These are phyloP conservation scores for Saccharomyces hybrid DNA, from an alignment of 1,139 yeast genomes.

Conservation along the genomic window DNA sequence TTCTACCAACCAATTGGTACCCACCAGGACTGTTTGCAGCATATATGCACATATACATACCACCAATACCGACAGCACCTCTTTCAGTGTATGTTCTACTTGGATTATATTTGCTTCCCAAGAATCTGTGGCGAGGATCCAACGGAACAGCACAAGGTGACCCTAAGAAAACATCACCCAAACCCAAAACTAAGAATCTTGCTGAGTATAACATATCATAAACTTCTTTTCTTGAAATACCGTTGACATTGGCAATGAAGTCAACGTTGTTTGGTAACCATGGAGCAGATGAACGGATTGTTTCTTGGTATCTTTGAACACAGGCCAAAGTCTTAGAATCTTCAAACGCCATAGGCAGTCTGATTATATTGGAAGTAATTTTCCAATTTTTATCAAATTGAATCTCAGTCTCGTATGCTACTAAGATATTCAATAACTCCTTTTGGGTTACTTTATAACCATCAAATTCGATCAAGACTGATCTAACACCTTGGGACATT, in stretches of 20 bases:
- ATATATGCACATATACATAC: slow-evolving; percentile 96
- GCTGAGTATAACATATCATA: slow-evolving; percentile 81
- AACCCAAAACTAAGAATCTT: slow-evolving; percentile 81
- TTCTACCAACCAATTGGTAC: slow-evolving; percentile 90
- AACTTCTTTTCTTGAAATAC: slow-evolving; percentile 65
- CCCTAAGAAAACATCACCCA: slow-evolving; percentile 95
- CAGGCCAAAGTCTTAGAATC: slow-evolving; percentile 83
- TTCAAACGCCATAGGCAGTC: slow-evolving; percentile 93
- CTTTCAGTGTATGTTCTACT: slow-evolving; percentile 93
- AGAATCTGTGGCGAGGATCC: slow-evolving; percentile 88
- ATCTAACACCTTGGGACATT: slow-evolving; percentile 95
- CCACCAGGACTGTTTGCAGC: slow-evolving; percentile 99
- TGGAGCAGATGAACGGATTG: slow-evolving; percentile 87
- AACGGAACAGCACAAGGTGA: slow-evolving; percentile 98
- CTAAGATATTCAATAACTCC: slow-evolving; percentile 52
- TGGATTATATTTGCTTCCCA: slow-evolving; percentile 93
- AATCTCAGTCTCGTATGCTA: slow-evolving; percentile 69
- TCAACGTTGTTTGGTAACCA: slow-evolving; percentile 98
- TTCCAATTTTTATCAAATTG: slow-evolving; percentile 72
- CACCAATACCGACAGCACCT: slow-evolving; percentile 97
- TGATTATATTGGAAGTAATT: slow-evolving; percentile 72
- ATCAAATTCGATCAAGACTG: slow-evolving; percentile 80
- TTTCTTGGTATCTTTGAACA: slow-evolving; percentile 83
- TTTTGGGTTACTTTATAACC: slow-evolving; percentile 52
- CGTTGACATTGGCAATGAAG: slow-evolving; percentile 83